A percentile compares a stretch with the other conserved stretches of the same genome.
Evolutionary conservation across 2,329 filamentous ascomycete genomes (phyloP).

Genomic region (Pseudogymnoascus sp.): DNA sequence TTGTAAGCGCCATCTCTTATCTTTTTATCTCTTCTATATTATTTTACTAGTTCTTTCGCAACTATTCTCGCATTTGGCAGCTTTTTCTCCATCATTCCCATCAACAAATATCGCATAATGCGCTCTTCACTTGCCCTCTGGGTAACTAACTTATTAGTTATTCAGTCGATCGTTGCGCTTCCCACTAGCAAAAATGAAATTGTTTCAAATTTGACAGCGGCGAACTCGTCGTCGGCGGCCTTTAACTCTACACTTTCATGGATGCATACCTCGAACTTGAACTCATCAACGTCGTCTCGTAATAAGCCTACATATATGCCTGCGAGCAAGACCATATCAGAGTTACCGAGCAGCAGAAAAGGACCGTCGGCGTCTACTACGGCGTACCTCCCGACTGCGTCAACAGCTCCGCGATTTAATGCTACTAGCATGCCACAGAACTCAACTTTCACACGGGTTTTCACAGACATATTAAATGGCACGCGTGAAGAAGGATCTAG

Average conservation of each 20-base stretch:
- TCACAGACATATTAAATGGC: not conserved
- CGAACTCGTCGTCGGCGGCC: not conserved
- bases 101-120: not conserved
- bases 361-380: not conserved
- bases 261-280: not conserved
- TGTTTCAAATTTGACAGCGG: not conserved
- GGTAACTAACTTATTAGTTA: not conserved
- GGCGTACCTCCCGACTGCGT: not conserved
- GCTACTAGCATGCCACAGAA: not conserved
- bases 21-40: not conserved
- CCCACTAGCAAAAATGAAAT: not conserved
- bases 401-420: not conserved
- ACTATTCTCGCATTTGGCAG: not conserved
- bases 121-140: not conserved
- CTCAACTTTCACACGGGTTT: not conserved
- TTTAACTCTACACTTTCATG: not conserved
- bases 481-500: not conserved
- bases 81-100: not conserved
- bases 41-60: not conserved
- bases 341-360: not conserved
- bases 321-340: not conserved
- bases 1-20: not conserved
- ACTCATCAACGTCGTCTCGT: not conserved
- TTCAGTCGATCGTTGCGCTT: not conserved
- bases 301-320: not conserved